These are phyloP conservation scores for Albophoma yamanashiensis DNA, from an alignment of 2,329 filamentous ascomycete genomes.

Conservation along the genomic window DNA sequence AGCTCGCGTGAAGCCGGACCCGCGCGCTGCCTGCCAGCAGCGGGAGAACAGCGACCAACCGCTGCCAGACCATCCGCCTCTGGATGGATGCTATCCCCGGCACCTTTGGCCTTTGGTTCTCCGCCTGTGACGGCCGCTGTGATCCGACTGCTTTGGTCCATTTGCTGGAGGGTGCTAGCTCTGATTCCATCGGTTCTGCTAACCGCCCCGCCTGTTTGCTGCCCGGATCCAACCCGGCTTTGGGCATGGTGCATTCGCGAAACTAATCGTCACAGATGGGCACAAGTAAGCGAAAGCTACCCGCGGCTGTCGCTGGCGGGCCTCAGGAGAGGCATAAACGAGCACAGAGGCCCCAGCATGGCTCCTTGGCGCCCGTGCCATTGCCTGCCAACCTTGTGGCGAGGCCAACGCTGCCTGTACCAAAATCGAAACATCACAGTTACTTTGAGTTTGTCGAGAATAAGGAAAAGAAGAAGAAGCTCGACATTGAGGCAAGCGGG, in stretches of 20 bases:
- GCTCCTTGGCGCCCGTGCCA: slow-evolving; percentile 18
- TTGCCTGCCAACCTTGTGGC: slow-evolving; percentile 22
- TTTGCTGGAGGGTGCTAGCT: background rate
- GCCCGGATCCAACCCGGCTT: background rate
- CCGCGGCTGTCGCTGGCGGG: slow-evolving; percentile 17
- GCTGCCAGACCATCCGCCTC: background rate
- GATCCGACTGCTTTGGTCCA: background rate
- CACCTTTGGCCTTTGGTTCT: background rate
- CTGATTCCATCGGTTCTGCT: background rate
- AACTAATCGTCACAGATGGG: slow-evolving; percentile 17
- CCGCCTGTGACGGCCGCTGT: background rate
- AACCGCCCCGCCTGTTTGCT: background rate
- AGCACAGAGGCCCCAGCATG: slow-evolving; percentile 19
- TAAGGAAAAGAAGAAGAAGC: slow-evolving; percentile 51
- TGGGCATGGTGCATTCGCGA: background rate
- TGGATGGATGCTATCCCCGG: background rate
- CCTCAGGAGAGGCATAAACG: slow-evolving; percentile 25
- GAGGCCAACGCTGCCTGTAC: slow-evolving; percentile 23
- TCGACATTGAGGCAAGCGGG: slow-evolving; percentile 46
- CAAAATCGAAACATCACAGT: slow-evolving; percentile 46
- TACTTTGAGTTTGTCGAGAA: slow-evolving; percentile 58
- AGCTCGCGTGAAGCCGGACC: background rate
- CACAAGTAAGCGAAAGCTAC: slow-evolving; percentile 22
- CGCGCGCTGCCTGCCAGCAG: background rate
- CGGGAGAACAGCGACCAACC: background rate